These are phyloP conservation scores for Thozetella sp. DNA, from an alignment of 495 filamentous ascomycete species.

Conservation along the genomic window DNA sequence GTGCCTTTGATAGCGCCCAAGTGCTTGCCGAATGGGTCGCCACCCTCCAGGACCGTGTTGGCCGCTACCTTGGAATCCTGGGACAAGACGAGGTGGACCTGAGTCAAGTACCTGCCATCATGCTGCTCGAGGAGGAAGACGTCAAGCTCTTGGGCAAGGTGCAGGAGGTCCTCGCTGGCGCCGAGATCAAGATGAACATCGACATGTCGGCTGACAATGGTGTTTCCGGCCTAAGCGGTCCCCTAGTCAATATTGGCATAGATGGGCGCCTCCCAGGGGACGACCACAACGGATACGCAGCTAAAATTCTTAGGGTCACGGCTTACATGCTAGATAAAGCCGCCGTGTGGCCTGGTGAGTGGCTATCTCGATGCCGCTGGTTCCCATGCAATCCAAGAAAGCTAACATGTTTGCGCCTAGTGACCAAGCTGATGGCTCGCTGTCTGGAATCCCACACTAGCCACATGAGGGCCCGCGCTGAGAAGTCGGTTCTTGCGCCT, in stretches of 20 bases:
- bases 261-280: constrained; percentile 57
- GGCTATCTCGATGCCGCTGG: constrained; percentile 11
- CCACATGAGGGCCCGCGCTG: constrained; percentile 71
- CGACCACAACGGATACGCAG: constrained; percentile 73
- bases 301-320: constrained; percentile 84
- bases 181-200: constrained; percentile 77
- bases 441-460: constrained; percentile 84
- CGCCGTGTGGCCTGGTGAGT: constrained; percentile 88
- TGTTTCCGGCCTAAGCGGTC: constrained; percentile 3
- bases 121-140: constrained; percentile 93
- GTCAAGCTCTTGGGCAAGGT: constrained; percentile 85
- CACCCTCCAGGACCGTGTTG: constrained; percentile 93
- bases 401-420: constrained; percentile 35
- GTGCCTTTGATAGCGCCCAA: constrained; percentile 94
- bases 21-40: constrained; percentile 96
- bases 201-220: constrained; percentile 32
- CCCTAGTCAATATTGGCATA: constrained; percentile 44
- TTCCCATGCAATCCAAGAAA: no score
- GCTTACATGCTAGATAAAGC: constrained; percentile 89
- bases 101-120: constrained; percentile 74
- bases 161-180: constrained; percentile 74
- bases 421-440: constrained; percentile 85
- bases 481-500: constrained; percentile 53
- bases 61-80: constrained; percentile 82
- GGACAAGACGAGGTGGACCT: constrained; percentile 81